A percentile compares a stretch with the other conserved stretches of the same genome.
Conservation (phyloP, 2,329 filamentous ascomycete genomes). For the Colletotrichum lentis region DNA sequence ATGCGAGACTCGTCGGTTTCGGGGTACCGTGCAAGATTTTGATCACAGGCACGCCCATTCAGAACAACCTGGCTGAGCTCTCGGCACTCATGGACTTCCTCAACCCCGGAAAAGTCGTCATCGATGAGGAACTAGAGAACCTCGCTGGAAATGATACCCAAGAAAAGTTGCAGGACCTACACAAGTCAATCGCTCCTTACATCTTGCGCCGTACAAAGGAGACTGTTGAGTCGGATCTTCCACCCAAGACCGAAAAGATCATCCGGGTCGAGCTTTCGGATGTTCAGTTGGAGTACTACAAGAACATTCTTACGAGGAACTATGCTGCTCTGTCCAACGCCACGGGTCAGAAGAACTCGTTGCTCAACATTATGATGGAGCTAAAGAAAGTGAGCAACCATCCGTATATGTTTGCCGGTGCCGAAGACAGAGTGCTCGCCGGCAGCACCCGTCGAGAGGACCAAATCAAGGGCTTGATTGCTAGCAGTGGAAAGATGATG, state of each 20-base stretch:
- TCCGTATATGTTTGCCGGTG: conserved; percentile 95
- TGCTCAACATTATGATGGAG: conserved; percentile 99
- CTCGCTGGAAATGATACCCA: conserved; percentile 82
- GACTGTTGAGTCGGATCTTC: conserved; percentile 94
- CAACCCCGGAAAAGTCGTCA: conserved; percentile 90
- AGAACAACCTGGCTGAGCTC: conserved; percentile 94
- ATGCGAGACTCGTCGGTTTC: conserved; percentile 84
- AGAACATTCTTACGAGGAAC: conserved; percentile 96
- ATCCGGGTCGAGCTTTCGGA: conserved; percentile 97
- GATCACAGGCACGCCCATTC: conserved; percentile 96
- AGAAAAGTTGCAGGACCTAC: conserved; percentile 85
- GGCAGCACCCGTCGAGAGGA: conserved; percentile 87
- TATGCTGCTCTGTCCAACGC: conserved; percentile 94
- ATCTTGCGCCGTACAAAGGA: conserved; percentile 97
- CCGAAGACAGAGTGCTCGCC: conserved; percentile 86
- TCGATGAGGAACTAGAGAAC: conserved; percentile 88
- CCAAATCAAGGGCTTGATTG: conserved; percentile 89
- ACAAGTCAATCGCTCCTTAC: conserved; percentile 86
- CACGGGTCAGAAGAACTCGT: conserved; percentile 89
- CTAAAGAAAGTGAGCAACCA: conserved; percentile 99
- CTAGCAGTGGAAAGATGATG: conserved; percentile 99
- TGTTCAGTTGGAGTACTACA: conserved; percentile 97
- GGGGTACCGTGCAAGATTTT: conserved; percentile 87
- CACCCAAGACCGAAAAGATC: conserved; percentile 98
- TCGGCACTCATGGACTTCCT: conserved; percentile 94